Base-by-base conservation (phyloP, 768 basidiomycete species). In the Suillus sp. region DNA sequence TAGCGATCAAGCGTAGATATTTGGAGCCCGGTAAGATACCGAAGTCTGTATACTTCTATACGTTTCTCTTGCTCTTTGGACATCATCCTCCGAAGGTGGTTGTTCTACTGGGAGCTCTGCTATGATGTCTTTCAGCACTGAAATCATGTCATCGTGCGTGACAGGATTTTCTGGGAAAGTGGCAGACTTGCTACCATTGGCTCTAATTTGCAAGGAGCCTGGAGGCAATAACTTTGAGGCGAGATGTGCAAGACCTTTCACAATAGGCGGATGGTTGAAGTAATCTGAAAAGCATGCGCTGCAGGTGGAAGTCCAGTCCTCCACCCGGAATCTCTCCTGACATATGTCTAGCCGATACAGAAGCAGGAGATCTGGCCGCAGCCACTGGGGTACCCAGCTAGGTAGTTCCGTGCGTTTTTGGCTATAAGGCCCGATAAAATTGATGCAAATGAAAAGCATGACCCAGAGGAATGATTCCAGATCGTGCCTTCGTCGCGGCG, bases 371-470 rank as follows among this genome's bases (percentile, higher is more conserved):
- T 48, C 14, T 48, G 47, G 22, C 47, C 13, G 47, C 22, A 48
- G 11, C 47, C 47, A 48, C 5, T 25, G 25, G 22, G 47, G 47
- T 48, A 48, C 47, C 22, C 22, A 11, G 22, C 47, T 48, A 25
- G 47, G 47, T 48, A 48, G 47, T 25, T 6, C 13, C 47, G 22
- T 8, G 22, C 47, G 47, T 25, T 1, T 25, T 48, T 48, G 22
- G 9, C 47, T 48, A 48, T 48, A 48, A 48, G 47, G 47, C 8
- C 47, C 47, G 2, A 7, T 1, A 20, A 48, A 48, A 25, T 48
- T 48, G 47, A 48, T 48, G 47, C 47, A 48, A 48, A 48, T 48
- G 22, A 14, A 48, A 48, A 48, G 47, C 47, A 48, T 48, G 47
- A 48, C 47, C 47, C 47, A 48, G 13, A 48, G 47, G 47, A 48